A percentile compares a stretch with the other conserved stretches of the same genome.
Conservation (phyloP, 352 stramenopile genomes). For the Globisporangium echinulatum region DNA sequence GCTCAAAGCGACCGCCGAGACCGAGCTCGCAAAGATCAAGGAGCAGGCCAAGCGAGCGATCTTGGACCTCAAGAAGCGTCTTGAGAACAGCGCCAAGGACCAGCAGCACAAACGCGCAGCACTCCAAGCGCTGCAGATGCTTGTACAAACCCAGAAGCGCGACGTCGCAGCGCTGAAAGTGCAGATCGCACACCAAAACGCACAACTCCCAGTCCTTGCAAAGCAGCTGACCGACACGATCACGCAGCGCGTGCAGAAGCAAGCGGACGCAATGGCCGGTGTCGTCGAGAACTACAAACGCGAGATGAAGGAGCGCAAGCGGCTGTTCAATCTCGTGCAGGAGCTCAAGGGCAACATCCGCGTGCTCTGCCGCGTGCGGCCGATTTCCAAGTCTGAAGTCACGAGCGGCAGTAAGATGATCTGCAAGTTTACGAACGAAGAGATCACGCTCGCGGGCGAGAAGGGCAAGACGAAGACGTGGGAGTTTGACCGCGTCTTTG, state of each 20-base stretch:
- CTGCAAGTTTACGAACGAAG: slow-evolving; percentile 75
- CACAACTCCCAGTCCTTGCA: slow-evolving; percentile 47
- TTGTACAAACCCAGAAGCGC: slow-evolving; percentile 51
- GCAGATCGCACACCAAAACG: slow-evolving; percentile 41
- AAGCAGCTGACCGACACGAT: slow-evolving; percentile 78
- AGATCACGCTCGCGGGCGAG: slow-evolving; percentile 71
- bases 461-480: slow-evolving; percentile 85
- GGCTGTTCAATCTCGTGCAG: slow-evolving; percentile 94
- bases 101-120: slow-evolving; percentile 50
- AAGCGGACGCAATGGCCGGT: slow-evolving; percentile 72
- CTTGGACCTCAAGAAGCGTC: slow-evolving; percentile 71
- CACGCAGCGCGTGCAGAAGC: slow-evolving; percentile 57
- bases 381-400: slow-evolving; percentile 80
- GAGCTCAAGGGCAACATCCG: slow-evolving; percentile 97
- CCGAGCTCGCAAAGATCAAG: slow-evolving; percentile 78
- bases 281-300: slow-evolving; percentile 88
- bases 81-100: slow-evolving; percentile 52
- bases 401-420: slow-evolving; percentile 70
- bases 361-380: slow-evolving; percentile 94
- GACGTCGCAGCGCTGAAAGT: slow-evolving; percentile 45
- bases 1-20: slow-evolving; percentile 68
- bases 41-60: slow-evolving; percentile 86
- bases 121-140: slow-evolving; percentile 28
- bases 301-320: slow-evolving; percentile 84
- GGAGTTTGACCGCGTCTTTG: slow-evolving; percentile 85